Base-by-base conservation (phyloP, 1,284 basidiomycete species). In the Cryptococcus sp. region DNA sequence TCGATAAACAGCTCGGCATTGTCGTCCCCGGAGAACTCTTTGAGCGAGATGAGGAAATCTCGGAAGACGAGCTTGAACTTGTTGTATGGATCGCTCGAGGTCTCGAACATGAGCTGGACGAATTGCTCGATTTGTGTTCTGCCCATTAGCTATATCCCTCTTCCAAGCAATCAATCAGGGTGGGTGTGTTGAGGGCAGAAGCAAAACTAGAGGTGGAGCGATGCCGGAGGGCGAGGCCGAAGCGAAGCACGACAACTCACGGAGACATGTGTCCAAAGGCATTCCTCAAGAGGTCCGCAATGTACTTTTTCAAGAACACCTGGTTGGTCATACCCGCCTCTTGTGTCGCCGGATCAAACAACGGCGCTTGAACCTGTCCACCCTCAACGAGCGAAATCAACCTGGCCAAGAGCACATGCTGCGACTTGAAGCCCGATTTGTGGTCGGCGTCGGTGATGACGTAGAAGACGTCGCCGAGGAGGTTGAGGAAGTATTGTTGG, bases 401-500 rank as follows among this genome's bases (percentile, higher is more conserved):
- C 34, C 90, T 82, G 12, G 91, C 88, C 38, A 99, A 81, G n/a
- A 97, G 78, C 57, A 86, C 75, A 59, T 85, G 86, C 73, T 93
- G 90, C 51, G 90, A 79, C 74, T 93, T 93, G 79, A 94, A 93
- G 19, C 91, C 93, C 66, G 88, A 91, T 83, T 98, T 97, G 79
- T 98, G 94, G 73, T 97, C 94, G 12, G 94, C 84, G 69, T 98
- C 94, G 23, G 94, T 98, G 45, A 98, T 80, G 42, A 98, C 94
- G 65, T 87, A 97, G 80, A 98, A 95, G 51, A 91, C 90, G 70
- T 98, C 95, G 66, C 95, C 93, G 39, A 97, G 79, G 62, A 97
- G 84, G 68, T 83, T 86, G 47, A 97, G 80, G 78, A 92, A 89
- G 74, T 94, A 98, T 73, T 88, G 86, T 72, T 86, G 84, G 80